Evolutionary conservation across 805 yeast genomes (phyloP), one percentile per base, ranked within the genome.

Genomic region (Kurtzmaniella cleridarum): DNA sequence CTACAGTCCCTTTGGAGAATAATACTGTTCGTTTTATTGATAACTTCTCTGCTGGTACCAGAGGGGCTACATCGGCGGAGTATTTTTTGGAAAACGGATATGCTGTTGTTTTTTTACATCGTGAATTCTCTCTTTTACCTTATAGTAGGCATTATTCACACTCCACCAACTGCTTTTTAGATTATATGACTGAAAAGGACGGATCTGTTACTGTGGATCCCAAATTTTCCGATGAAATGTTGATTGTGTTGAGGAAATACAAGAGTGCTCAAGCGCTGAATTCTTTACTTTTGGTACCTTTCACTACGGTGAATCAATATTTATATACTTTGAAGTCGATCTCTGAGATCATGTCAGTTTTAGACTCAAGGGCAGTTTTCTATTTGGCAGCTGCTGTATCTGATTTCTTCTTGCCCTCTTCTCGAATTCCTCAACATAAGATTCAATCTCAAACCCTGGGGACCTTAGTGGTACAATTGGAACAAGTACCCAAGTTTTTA

Each of bases 351-450:
- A 59, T 91, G 53, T 74, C 79, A 38, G 62, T 64, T 3, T 57
- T 76, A 30, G 84, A 79, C 2, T 59, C 72, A 3, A 66, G 65
- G 39, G 86, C 89, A 0, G 57, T 93, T 30, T 87, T 91, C 56
- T 93, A 83, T 56, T 69, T 93, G 38, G 98, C 98, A 0, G 98
- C 98, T 7, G 98, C 98, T 0, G 99, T 93, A 0, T 86, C 96
- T 6, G 99, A 93, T 58, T 93, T 93, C 62, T 93, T 90, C 64
- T 71, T 93, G 31, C 98, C 98, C 1, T 76, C 76, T 32, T 80
- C 90, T 1, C 73, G 86, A 47, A 69, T 89, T 51, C 95, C 97
- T 2, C 89, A 88, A 51, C 99, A 93, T 64, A 93, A 93, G 63
- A 93, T 93, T 45, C 98, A 93, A 61, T 82, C 95, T 3, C 81